Evolutionary conservation across 257 asterid species (phyloP), one percentile per base, ranked within the genome.

Genomic region (Solanum ossicruentum): DNA sequence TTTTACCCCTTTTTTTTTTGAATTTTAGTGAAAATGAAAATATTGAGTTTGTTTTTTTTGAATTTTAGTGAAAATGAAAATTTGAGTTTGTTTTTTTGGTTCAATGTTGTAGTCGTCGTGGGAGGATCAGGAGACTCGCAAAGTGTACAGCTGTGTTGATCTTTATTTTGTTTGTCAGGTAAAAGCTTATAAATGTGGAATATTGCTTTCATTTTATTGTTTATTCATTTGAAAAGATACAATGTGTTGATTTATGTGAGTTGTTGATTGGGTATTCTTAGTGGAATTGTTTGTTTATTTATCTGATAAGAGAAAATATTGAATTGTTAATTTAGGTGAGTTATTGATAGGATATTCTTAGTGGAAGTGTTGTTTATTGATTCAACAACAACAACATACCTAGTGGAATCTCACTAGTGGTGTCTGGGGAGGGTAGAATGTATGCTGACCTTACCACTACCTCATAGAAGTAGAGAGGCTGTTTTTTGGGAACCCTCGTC

Each of bases 91-190:
- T 52, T 81, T 67, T 23, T 87, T 63, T 43, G 60, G 17, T 21
- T 84, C 5, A 1, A 16, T 36, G 39, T 83, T 83, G 61, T 65
- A 97, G 99, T 95, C 99, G 10, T 97, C 98, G 49, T 95, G 92
- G 98, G 99, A 97, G 93, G 98, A 97, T 87, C 93, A 90, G 84
- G 97, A 93, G 71, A 94, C 98, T 28, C 98, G 79, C 83, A 95
- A 88, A 89, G 95, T 84, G 86, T 94, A 95, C 88, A 93, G 99
- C 79, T 97, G 98, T 67, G 93, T 95, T 15, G 98, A 97, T 89
- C 92, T 95, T 80, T 97, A 97, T 88, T 97, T 97, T 80, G 98
- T 97, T 54, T 95, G 98, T 89, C 99, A 97, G 98, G 99, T 97
- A 87, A 57, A 45, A 23, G 23, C 12, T 12, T 26, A 47, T 41